A percentile compares a stretch with the other conserved stretches of the same genome.
These are phyloP conservation scores for Chloranthus sessilifolius DNA, from an alignment of 164 flowering plant genomes.

Conservation along the genomic window DNA sequence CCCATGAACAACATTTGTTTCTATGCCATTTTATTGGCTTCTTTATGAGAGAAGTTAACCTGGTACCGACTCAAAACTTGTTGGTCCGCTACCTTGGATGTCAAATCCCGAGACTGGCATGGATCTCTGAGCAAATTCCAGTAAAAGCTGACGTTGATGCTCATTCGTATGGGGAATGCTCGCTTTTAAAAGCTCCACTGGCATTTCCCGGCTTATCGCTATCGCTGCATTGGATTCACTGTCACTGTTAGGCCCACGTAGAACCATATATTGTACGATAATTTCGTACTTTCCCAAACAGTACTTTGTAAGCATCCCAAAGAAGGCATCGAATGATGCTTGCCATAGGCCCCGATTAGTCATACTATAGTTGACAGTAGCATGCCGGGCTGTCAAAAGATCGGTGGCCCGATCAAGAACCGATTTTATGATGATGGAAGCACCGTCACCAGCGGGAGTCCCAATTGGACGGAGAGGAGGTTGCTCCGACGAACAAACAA, in stretches of 20 bases:
- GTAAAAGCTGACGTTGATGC: constrained; percentile 34
- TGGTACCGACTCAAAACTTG: constrained; percentile 24
- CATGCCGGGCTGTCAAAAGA: constrained; percentile 35
- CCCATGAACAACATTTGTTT: too few species aligned
- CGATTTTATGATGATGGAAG: constrained; percentile 42
- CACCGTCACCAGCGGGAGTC: constrained; percentile 57
- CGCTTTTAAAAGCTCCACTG: constrained; percentile 51
- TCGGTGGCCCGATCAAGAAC: constrained; percentile 55
- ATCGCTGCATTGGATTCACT: constrained; percentile 32
- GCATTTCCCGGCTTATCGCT: constrained; percentile 48
- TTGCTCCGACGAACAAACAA: constrained; percentile 70
- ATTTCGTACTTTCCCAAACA: constrained; percentile 52
- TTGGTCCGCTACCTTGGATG: constrained; percentile 19
- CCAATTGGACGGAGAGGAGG: constrained; percentile 70
- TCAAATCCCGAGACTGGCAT: constrained; percentile 28
- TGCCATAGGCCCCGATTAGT: constrained; percentile 49
- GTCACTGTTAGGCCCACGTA: constrained; percentile 16
- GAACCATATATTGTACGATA: constrained; percentile 32
- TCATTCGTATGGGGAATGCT: constrained; percentile 57
- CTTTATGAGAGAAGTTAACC: constrained; percentile 4
- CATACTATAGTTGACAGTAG: constrained; percentile 25
- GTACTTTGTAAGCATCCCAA: constrained; percentile 49
- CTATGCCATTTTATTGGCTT: too few species aligned
- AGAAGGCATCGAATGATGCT: constrained; percentile 62
- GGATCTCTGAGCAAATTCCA: constrained; percentile 44